These are phyloP conservation scores for Cryphonectria nitschkei DNA, from an alignment of 2,329 filamentous ascomycete genomes.

Conservation along the genomic window DNA sequence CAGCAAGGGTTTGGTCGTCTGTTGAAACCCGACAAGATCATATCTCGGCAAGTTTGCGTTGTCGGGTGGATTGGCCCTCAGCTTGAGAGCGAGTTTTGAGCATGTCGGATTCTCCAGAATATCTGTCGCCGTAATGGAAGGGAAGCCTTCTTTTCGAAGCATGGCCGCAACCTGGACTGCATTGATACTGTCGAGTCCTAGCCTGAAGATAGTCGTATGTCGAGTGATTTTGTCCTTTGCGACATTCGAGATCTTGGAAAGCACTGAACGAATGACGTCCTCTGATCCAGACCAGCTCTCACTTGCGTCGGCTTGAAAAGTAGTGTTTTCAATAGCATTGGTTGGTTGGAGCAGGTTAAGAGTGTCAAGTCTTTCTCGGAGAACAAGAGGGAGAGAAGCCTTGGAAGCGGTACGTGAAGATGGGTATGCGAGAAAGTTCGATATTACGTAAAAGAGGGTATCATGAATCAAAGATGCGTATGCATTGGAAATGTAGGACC, in stretches of 20 bases:
- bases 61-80: not conserved
- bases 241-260: constrained; percentile 62
- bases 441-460: constrained; percentile 22
- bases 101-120: constrained; percentile 68
- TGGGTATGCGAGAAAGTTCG: constrained; percentile 19
- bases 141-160: constrained; percentile 62
- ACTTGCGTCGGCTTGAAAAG: not conserved
- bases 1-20: constrained; percentile 38
- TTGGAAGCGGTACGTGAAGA: constrained; percentile 18
- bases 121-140: constrained; percentile 66
- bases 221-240: constrained; percentile 54
- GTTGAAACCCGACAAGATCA: constrained; percentile 47
- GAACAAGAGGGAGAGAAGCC: constrained; percentile 16
- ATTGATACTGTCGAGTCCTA: constrained; percentile 92
- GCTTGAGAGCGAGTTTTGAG: constrained; percentile 40
- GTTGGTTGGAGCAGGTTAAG: constrained; percentile 13
- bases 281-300: constrained; percentile 57
- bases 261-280: constrained; percentile 53
- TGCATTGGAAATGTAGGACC: constrained; percentile 24
- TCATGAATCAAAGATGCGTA: constrained; percentile 21
- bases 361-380: constrained; percentile 14
- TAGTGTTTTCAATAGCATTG: not conserved
- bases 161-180: constrained; percentile 75
- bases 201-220: constrained; percentile 76
- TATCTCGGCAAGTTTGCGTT: constrained; percentile 33